A percentile compares a stretch with the other conserved stretches of the same genome.
These are phyloP conservation scores for Stereum hirsutum DNA, from an alignment of 1,284 basidiomycete species.

Conservation along the genomic window DNA sequence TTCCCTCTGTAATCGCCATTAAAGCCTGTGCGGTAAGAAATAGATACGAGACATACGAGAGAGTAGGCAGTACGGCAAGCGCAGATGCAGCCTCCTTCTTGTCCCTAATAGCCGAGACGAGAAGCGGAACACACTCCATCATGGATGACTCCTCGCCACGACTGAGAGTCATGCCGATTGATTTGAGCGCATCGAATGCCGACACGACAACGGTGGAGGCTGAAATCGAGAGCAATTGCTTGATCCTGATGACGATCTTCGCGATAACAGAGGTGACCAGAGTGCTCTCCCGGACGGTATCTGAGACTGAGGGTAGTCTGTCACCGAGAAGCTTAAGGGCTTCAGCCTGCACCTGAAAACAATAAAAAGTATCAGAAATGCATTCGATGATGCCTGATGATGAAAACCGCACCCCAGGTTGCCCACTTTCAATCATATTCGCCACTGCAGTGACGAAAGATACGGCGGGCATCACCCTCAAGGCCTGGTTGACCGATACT, in stretches of 20 bases:
- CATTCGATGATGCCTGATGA: no score
- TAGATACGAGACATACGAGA: conserved; percentile 38
- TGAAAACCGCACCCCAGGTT: conserved; percentile 18
- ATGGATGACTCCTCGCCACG: conserved; percentile 61
- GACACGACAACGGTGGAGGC: conserved; percentile 29
- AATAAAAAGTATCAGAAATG: background rate
- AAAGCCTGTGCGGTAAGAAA: background rate
- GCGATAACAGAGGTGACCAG: conserved; percentile 38
- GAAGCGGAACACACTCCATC: conserved; percentile 44
- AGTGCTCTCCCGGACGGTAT: conserved; percentile 42
- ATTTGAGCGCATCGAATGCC: conserved; percentile 50
- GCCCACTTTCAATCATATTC: conserved; percentile 41
- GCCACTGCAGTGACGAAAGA: conserved; percentile 50
- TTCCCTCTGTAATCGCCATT: conserved; percentile 36
- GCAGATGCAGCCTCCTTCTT: conserved; percentile 29
- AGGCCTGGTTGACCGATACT: conserved; percentile 34
- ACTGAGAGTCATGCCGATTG: conserved; percentile 47
- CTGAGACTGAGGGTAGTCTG: conserved; percentile 54
- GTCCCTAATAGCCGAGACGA: conserved; percentile 40
- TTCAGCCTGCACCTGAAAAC: conserved; percentile 44
- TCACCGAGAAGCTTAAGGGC: conserved; percentile 60
- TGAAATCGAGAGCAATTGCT: conserved; percentile 35
- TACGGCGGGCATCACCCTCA: conserved; percentile 56
- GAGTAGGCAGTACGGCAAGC: conserved; percentile 44
- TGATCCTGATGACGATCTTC: conserved; percentile 42